Conservation (phyloP, 1,139 yeast genomes). For the Sugiyamaella pinicola region DNA sequence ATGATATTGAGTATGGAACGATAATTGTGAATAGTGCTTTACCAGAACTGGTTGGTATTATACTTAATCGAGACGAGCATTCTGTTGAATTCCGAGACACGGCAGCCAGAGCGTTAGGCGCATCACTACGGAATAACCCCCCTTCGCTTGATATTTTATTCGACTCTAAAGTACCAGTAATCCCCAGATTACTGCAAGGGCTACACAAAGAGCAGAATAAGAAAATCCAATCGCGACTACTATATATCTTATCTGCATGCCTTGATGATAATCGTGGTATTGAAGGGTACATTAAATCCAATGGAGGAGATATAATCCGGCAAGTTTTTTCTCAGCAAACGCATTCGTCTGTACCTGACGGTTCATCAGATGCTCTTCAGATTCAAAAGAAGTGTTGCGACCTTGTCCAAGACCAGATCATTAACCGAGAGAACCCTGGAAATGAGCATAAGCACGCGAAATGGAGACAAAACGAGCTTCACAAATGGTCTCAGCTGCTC, state of each 20-base stretch:
- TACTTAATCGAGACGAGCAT: conserved; percentile 27
- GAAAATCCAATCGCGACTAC: conserved; percentile 31
- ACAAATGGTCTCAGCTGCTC: conserved; percentile 29
- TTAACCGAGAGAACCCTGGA: conserved; percentile 4
- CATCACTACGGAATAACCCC: conserved; percentile 66
- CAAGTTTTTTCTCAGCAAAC: conserved; percentile 20
- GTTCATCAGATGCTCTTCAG: conserved; percentile 2
- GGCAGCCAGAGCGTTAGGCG: conserved; percentile 42
- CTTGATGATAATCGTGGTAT: conserved; percentile 28
- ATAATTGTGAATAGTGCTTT: conserved; percentile 41
- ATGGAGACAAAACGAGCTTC: conserved; percentile 27
- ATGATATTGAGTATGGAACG: conserved; percentile 65
- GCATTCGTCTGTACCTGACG: not conserved
- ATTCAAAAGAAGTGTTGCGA: conserved; percentile 17
- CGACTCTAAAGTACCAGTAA: conserved; percentile 19
- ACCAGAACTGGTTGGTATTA: conserved; percentile 34
- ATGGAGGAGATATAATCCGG: conserved; percentile 33
- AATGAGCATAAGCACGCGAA: conserved; percentile 17
- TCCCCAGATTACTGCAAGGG: conserved; percentile 26
- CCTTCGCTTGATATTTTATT: conserved; percentile 52
- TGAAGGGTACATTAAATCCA: conserved; percentile 24
- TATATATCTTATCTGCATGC: conserved; percentile 39
- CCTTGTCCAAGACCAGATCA: conserved; percentile 22
- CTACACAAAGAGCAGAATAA: conserved; percentile 27
- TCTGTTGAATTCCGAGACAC: conserved; percentile 34